These are phyloP conservation scores for Lizonia empirigonia DNA, from an alignment of 2,329 filamentous ascomycete genomes.

Conservation along the genomic window DNA sequence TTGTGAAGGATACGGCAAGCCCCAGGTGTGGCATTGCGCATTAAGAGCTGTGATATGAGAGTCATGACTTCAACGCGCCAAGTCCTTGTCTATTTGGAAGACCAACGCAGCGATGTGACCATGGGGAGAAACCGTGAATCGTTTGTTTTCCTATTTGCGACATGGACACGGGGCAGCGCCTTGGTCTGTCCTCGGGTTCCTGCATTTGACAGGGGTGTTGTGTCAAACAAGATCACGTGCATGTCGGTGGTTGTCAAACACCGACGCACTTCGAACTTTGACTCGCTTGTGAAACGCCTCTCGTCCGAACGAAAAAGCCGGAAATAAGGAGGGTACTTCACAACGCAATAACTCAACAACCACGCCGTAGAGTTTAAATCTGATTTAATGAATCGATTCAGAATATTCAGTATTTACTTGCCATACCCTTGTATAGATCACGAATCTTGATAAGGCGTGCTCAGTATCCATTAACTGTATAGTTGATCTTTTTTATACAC, in stretches of 20 bases:
- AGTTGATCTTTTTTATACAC: too few species aligned
- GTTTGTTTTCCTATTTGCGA: slow-evolving; percentile 10
- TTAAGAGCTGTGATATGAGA: neutral
- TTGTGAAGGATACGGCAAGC: neutral
- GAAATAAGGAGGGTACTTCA: too few species aligned
- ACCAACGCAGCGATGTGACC: neutral
- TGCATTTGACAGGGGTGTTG: slow-evolving; percentile 12
- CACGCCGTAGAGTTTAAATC: too few species aligned
- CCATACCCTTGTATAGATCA: too few species aligned
- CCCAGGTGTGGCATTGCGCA: neutral
- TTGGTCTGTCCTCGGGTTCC: too few species aligned
- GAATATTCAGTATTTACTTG: too few species aligned
- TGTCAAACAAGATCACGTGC: neutral
- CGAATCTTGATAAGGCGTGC: too few species aligned
- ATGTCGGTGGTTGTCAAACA: neutral
- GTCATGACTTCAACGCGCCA: neutral
- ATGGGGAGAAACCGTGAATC: neutral
- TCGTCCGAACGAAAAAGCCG: too few species aligned
- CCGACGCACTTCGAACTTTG: neutral
- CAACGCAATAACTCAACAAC: too few species aligned
- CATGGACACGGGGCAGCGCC: slow-evolving; percentile 5
- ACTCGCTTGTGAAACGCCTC: slow-evolving; percentile 9
- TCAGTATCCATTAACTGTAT: too few species aligned
- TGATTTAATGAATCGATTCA: too few species aligned
- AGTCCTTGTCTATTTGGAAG: neutral